Evolutionary conservation across 129 eudicot species (phyloP).

Genomic region (Centaurea solstitialis): DNA sequence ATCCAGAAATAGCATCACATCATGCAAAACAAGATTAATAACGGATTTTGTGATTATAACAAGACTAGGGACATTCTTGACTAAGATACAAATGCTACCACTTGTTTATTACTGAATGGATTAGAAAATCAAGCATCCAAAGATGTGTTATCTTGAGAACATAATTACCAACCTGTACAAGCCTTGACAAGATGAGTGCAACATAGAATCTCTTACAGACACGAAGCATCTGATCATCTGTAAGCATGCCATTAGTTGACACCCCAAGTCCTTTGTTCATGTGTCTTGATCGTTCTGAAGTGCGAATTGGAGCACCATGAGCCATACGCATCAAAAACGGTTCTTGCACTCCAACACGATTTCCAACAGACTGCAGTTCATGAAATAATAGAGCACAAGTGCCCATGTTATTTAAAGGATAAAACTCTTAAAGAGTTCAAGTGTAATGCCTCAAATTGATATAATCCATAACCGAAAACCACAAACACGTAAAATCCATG

Average conservation of each 20-base stretch:
- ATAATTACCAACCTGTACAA: conserved; percentile 73
- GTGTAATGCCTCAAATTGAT: background rate
- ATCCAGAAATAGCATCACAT: conserved; percentile 30
- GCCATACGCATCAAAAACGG: conserved; percentile 99
- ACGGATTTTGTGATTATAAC: background rate
- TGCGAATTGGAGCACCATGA: conserved; percentile 84
- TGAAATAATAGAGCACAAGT: conserved; percentile 7
- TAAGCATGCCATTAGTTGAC: conserved; percentile 50
- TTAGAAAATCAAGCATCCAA: too few relatives aligned
- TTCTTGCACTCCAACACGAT: conserved; percentile 92
- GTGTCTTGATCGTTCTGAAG: conserved; percentile 53
- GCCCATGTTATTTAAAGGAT: background rate
- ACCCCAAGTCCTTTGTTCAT: conserved; percentile 51
- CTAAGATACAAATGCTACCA: background rate
- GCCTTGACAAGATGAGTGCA: conserved; percentile 84
- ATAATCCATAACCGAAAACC: background rate
- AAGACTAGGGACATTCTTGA: background rate
- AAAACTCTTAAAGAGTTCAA: background rate
- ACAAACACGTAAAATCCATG: background rate
- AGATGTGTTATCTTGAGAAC: background rate
- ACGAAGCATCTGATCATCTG: conserved; percentile 88
- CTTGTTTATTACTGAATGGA: too few relatives aligned
- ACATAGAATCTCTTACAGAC: conserved; percentile 87
- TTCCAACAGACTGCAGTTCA: conserved; percentile 86
- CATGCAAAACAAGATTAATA: background rate